A percentile compares a stretch with the other conserved stretches of the same genome.
These are phyloP conservation scores for Xylogone sp. DNA, from an alignment of 2,329 filamentous ascomycete genomes.

Conservation along the genomic window DNA sequence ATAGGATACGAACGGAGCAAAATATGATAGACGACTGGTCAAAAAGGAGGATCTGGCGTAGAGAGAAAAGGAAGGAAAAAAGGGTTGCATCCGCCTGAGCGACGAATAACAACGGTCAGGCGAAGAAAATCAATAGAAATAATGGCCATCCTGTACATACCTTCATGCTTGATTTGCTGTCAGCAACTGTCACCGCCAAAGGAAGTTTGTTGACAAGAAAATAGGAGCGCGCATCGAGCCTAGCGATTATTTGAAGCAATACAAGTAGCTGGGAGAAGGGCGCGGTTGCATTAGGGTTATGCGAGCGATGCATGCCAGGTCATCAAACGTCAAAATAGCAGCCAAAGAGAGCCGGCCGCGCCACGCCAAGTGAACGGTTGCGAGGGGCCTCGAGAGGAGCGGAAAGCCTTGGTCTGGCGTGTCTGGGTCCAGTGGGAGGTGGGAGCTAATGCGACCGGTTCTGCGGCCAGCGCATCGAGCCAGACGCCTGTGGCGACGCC, in stretches of 20 bases:
- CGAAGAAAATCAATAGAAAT: not conserved
- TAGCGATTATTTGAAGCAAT: not conserved
- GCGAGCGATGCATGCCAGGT: not conserved
- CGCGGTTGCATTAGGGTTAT: not conserved
- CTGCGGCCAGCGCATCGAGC: not conserved
- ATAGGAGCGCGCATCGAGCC: not conserved
- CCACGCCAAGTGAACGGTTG: constrained; percentile 51
- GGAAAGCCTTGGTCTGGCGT: constrained; percentile 69
- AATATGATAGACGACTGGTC: not conserved
- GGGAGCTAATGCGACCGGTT: not conserved
- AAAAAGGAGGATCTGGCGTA: not conserved
- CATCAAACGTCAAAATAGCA: not conserved
- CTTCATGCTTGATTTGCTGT: not conserved
- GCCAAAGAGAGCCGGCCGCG: not conserved
- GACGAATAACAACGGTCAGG: not conserved
- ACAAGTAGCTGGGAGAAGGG: not conserved
- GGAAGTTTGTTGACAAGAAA: not conserved
- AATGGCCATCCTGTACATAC: not conserved
- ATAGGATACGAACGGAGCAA: not conserved
- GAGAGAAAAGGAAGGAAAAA: not conserved
- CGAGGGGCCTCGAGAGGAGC: constrained; percentile 62
- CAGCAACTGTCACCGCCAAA: not conserved
- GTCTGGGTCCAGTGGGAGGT: constrained; percentile 52
- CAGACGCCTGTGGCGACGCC: not conserved
- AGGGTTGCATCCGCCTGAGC: not conserved